These are phyloP conservation scores for Omphalotus guepiniiformis DNA, from an alignment of 768 basidiomycete genomes.

Conservation along the genomic window DNA sequence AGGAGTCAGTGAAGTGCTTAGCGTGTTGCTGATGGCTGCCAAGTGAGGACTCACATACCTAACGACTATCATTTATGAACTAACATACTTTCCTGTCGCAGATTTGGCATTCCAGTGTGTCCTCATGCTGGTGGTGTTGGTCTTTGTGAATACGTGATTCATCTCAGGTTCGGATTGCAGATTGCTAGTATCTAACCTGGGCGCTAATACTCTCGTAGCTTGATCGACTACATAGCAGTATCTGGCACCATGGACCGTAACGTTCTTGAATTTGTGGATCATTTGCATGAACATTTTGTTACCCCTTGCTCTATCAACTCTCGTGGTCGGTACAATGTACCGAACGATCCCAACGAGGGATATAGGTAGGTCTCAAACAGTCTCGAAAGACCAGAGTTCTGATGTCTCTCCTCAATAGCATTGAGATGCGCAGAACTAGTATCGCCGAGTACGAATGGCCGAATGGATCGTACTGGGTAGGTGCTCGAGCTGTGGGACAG, in stretches of 20 bases:
- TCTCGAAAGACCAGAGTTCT: neutral
- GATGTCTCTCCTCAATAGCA: slow-evolving; percentile 45
- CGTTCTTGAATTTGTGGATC: slow-evolving; percentile 87
- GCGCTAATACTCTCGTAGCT: slow-evolving; percentile 29
- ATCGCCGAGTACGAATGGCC: slow-evolving; percentile 87
- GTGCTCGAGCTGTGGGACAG: slow-evolving; percentile 15
- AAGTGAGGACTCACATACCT: slow-evolving; percentile 45
- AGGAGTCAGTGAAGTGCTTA: slow-evolving; percentile 91
- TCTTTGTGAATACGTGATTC: slow-evolving; percentile 89
- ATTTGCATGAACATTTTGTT: slow-evolving; percentile 91
- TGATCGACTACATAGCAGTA: slow-evolving; percentile 92
- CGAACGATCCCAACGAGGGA: slow-evolving; percentile 68
- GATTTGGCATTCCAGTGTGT: slow-evolving; percentile 81
- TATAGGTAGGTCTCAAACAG: slow-evolving; percentile 41
- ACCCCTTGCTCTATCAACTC: slow-evolving; percentile 85
- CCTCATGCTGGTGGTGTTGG: slow-evolving; percentile 96
- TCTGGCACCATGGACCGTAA: slow-evolving; percentile 93
- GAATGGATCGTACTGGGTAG: slow-evolving; percentile 75
- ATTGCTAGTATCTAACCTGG: neutral
- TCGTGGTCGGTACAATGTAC: slow-evolving; percentile 85
- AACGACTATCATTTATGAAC: neutral
- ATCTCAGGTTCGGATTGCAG: slow-evolving; percentile 49
- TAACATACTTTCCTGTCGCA: slow-evolving; percentile 18
- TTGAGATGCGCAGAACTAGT: slow-evolving; percentile 81
- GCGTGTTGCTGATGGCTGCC: slow-evolving; percentile 85